phyloP scores from a whole-genome alignment of 139 green algal genomes.

The Pleodorina starrii region DNA sequence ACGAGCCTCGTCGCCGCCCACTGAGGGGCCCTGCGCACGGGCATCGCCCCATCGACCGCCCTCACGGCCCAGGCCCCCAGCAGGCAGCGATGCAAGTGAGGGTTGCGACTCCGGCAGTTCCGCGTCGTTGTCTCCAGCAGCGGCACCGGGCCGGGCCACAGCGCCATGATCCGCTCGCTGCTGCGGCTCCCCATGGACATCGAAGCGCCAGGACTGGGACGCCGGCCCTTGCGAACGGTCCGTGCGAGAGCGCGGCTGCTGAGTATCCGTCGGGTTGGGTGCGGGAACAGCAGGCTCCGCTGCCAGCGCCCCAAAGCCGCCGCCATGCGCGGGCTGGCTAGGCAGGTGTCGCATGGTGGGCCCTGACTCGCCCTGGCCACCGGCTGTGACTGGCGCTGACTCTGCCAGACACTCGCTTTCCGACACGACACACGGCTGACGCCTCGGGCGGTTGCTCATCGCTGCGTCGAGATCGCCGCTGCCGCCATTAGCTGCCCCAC shows the following conservation, averaged over 20 bases:
- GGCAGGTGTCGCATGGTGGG: not conserved
- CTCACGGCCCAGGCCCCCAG: not conserved
- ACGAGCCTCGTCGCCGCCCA: not conserved
- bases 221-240: not conserved
- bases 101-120: not conserved
- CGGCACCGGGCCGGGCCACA: not conserved
- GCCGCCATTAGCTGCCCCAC: not conserved
- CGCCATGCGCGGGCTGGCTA: not conserved
- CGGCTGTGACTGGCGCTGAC: not conserved
- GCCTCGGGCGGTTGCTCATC: not conserved
- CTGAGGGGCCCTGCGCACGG: not conserved
- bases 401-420: not conserved
- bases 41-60: not conserved
- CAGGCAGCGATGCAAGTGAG: not conserved
- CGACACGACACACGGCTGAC: not conserved
- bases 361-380: not conserved
- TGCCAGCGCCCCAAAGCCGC: not conserved
- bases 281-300: not conserved
- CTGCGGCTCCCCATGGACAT: not conserved
- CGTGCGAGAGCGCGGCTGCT: not conserved
- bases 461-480: not conserved
- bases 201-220: constrained; percentile 18
- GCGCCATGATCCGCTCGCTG: not conserved
- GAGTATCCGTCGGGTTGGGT: not conserved
- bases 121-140: not conserved